Base-by-base conservation (phyloP, 1,284 basidiomycete species). In the Mycosarcoma mackinlayi region DNA sequence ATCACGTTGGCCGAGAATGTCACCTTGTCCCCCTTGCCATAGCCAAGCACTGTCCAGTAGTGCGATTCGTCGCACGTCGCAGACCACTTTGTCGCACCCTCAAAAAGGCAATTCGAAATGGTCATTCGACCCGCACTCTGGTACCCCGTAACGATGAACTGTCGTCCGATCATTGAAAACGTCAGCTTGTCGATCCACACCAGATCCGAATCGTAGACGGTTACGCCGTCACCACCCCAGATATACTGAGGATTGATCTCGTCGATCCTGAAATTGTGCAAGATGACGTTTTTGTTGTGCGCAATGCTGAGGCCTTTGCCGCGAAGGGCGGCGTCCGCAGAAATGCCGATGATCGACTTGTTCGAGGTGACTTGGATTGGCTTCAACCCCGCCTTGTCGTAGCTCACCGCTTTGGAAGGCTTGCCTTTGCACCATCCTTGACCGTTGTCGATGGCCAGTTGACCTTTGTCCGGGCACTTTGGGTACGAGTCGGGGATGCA, bases 251-350 rank as follows among this genome's bases (percentile, higher is more conserved):
- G 44, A 35, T 75, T 75, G 52, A 69, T 59, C 13, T 63, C 23
- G 18, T 71, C 73, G 30, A 83, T 80, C 27, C 70, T 53, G 35
- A 83, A 71, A 38, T 82, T 84, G 64, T 84, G 81, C 47, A 84
- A 74, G 55, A 83, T 83, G 37, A 84, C 76, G 51, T 84, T 84
- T 31, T 72, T 53, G 10, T 42, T 14, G 14, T 64, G 45, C 21
- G 37, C 34, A 13, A 75, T 39, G 1, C 38, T 18, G 41, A 75
- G 71, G 0, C 78, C 80, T 8, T 78, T 73, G 2, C 73, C 73
- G 3, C 82, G 75, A 27, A 79, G 74, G 3, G 81, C 64, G 6
- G 83, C 84, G 27, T 80, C 77, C 8, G 79, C 70, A 16, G 63
- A 60, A 23, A 70, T 70, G 14, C 57, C 73, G 11, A 62, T 51